Evolutionary conservation across 1,139 yeast genomes (phyloP), one percentile per base, ranked within the genome.

Genomic region (Eremothecium sinecaudum): DNA sequence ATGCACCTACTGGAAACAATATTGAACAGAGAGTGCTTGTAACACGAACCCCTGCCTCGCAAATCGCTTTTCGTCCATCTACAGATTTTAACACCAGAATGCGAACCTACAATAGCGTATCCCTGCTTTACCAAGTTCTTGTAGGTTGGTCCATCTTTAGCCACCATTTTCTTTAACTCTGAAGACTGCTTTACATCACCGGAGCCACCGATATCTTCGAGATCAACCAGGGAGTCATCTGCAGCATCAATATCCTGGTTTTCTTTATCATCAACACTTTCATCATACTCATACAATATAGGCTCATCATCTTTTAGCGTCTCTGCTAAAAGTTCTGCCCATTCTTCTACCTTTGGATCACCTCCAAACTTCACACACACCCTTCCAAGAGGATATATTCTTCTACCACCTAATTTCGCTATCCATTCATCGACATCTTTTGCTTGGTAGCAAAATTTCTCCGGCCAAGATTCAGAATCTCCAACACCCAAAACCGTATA

Each of bases 41-140:
- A 86, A 61, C 97, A 86, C 4, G 94, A 82, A 1, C 97, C 97
- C 47, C 95, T 72, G 17, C 95, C 95, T 47, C 97, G 70, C 46
- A 86, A 66, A 1, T 95, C 96, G 42, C 92, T 80, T 54, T 87
- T 87, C 3, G 96, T 86, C 97, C 97, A 86, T 51, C 96, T 73
- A 55, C 97, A 86, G 31, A 87, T 83, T 56, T 86, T 86, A 31
- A 86, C 96, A 20, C 97, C 97, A 0, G 94, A 83, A 51, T 86
- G 97, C 0, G 93, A 78, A 10, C 97, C 97, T 23, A 86, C 94
- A 42, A 86, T 75, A 0, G 93, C 80, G 49, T 86, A 86, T 0
- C 96, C 96, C 61, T 86, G 97, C 50, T 86, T 86, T 2, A 95
- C 86, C 34, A 86, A 66, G 12, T 93, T 77, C 43, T 81, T 83